phyloP scores from a whole-genome alignment of 768 basidiomycete species.

The Trichaptum fuscoviolaceum region DNA sequence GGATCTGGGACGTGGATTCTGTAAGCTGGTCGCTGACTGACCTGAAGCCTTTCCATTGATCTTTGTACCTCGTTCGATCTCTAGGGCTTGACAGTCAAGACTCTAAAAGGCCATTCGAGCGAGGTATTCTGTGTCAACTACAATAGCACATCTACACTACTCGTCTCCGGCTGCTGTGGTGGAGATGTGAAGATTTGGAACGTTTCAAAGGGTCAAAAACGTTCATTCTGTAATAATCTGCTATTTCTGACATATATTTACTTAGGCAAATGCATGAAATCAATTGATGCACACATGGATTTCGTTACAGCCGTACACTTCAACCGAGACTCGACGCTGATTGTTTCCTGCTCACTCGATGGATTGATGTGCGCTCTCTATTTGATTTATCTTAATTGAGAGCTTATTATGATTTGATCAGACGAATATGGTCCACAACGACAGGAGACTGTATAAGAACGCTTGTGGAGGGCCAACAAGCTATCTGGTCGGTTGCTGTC shows the following conservation, averaged over 20 bases:
- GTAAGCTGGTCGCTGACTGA: slow-evolving; percentile 32
- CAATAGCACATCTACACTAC: slow-evolving; percentile 78
- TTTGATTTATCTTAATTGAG: slow-evolving; percentile 3
- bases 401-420: slow-evolving; percentile 25
- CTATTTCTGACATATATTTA: background rate
- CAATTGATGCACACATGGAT: slow-evolving; percentile 88
- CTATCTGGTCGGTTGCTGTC: slow-evolving; percentile 56
- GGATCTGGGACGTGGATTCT: slow-evolving; percentile 84
- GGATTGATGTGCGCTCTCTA: slow-evolving; percentile 75
- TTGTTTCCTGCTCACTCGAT: slow-evolving; percentile 89
- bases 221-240: background rate
- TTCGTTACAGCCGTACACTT: slow-evolving; percentile 94
- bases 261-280: slow-evolving; percentile 78
- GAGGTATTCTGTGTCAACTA: slow-evolving; percentile 93
- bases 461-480: slow-evolving; percentile 82
- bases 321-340: slow-evolving; percentile 84
- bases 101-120: slow-evolving; percentile 76
- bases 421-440: slow-evolving; percentile 92
- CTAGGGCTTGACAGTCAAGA: slow-evolving; percentile 66
- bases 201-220: slow-evolving; percentile 57
- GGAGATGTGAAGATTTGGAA: slow-evolving; percentile 95
- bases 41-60: slow-evolving; percentile 10
- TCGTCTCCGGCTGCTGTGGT: slow-evolving; percentile 91
- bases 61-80: slow-evolving; percentile 4
- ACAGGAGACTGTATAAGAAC: slow-evolving; percentile 96